A percentile compares a stretch with the other conserved stretches of the same genome.
These are phyloP conservation scores for Penicillium sp. DNA, from an alignment of 2,329 filamentous ascomycete species.

Conservation along the genomic window DNA sequence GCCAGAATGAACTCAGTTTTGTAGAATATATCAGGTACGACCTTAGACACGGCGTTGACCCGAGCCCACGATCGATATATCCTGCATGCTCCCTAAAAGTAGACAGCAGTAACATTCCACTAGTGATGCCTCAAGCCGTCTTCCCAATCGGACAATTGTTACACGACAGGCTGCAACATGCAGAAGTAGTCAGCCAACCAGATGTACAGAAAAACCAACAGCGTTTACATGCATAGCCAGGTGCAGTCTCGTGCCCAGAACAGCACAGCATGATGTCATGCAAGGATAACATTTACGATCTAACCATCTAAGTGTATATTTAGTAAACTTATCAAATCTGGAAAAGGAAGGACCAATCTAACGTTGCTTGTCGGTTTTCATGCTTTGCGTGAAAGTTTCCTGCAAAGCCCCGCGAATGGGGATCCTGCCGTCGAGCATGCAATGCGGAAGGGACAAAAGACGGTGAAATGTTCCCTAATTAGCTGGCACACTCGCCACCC, in stretches of 20 bases:
- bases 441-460: neutral
- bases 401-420: neutral
- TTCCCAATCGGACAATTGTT: conserved; percentile 3
- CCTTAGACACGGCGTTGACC: neutral
- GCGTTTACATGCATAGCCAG: conserved; percentile 12
- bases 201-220: conserved; percentile 12
- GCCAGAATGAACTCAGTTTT: too few species aligned
- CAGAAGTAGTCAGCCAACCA: conserved; percentile 3
- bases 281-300: neutral
- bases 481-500: neutral
- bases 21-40: neutral
- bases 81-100: neutral
- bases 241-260: neutral
- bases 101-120: neutral
- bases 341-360: too few species aligned
- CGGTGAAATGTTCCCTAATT: conserved; percentile 4
- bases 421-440: neutral
- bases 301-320: neutral
- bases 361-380: neutral
- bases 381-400: neutral
- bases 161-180: neutral
- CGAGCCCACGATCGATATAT: neutral
- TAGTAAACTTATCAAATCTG: neutral
- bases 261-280: conserved; percentile 14
- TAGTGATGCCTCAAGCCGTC: neutral